These are phyloP conservation scores for Sarocladiaceae sp. DNA, from an alignment of 2,329 filamentous ascomycete species.

Conservation along the genomic window DNA sequence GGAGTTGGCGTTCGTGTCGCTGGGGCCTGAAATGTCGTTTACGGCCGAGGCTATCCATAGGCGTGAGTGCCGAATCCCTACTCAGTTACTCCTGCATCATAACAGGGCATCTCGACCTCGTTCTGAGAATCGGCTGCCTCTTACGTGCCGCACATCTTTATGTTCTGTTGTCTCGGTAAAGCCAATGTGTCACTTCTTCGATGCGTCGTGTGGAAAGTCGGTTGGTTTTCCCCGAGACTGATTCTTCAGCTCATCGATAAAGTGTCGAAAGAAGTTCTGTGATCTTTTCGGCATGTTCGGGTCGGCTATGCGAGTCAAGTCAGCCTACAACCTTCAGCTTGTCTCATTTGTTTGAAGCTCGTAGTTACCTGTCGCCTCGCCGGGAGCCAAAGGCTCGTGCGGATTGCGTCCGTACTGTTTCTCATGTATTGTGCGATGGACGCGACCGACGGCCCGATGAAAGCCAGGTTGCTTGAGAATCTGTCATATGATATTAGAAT, in stretches of 20 bases:
- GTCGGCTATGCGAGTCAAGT: too few species aligned
- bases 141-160: too few species aligned
- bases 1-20: too few species aligned
- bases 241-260: conserved; percentile 44
- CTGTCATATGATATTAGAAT: conserved; percentile 18
- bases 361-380: conserved; percentile 42
- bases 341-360: not conserved
- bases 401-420: conserved; percentile 42
- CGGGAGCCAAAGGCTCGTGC: conserved; percentile 42
- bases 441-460: conserved; percentile 45
- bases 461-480: conserved; percentile 46
- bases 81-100: too few species aligned
- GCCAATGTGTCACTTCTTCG: conserved; percentile 17
- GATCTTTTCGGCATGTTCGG: conserved; percentile 18
- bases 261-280: conserved; percentile 37
- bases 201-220: conserved; percentile 24
- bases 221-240: conserved; percentile 41
- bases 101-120: too few species aligned
- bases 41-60: too few species aligned
- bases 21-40: too few species aligned
- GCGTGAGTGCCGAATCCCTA: too few species aligned
- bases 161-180: not conserved
- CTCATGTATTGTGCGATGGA: conserved; percentile 45
- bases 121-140: too few species aligned
- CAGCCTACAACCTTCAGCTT: not conserved